Percentiles rank a stretch among this genome's conserved stretches.
These are phyloP conservation scores for Papiliotrema terrestris DNA, from an alignment of 1,284 basidiomycete species.

Conservation along the genomic window DNA sequence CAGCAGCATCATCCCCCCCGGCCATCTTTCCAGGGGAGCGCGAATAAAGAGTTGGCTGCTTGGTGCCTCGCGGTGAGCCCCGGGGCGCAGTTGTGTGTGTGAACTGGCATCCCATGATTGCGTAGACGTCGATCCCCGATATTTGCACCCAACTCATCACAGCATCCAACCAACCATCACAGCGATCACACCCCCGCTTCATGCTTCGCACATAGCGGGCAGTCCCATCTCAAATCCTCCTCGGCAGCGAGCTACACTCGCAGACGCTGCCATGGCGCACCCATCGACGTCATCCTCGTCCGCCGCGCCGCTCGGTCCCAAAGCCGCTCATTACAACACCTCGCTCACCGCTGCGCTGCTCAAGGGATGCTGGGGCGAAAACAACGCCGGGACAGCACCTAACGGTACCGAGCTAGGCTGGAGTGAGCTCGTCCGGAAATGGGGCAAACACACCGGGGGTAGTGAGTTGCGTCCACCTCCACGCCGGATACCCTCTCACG, in stretches of 20 bases:
- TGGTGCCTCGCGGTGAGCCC: too few species aligned
- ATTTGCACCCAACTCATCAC: background rate
- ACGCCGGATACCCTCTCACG: background rate
- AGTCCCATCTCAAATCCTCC: too few species aligned
- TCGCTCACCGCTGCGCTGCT: constrained; percentile 41
- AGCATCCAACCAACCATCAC: too few species aligned
- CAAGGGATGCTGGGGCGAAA: constrained; percentile 43
- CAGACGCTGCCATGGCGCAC: background rate
- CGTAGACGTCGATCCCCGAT: background rate
- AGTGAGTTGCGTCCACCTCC: constrained; percentile 31
- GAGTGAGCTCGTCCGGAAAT: constrained; percentile 78
- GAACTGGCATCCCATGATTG: background rate
- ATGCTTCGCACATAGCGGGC: too few species aligned
- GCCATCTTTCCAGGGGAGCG: too few species aligned
- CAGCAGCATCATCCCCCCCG: too few species aligned
- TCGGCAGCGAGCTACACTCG: background rate
- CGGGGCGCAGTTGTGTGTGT: background rate
- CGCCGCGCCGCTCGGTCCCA: constrained; percentile 15
- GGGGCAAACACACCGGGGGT: constrained; percentile 74
- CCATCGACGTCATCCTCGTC: background rate
- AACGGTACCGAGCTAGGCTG: constrained; percentile 63
- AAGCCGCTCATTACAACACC: constrained; percentile 42
- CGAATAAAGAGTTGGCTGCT: too few species aligned
- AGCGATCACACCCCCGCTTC: too few species aligned
- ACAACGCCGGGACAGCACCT: constrained; percentile 60